Conservation (phyloP, 176 grass and related monocot genomes). For the Hsuehochloa calcarea region DNA sequence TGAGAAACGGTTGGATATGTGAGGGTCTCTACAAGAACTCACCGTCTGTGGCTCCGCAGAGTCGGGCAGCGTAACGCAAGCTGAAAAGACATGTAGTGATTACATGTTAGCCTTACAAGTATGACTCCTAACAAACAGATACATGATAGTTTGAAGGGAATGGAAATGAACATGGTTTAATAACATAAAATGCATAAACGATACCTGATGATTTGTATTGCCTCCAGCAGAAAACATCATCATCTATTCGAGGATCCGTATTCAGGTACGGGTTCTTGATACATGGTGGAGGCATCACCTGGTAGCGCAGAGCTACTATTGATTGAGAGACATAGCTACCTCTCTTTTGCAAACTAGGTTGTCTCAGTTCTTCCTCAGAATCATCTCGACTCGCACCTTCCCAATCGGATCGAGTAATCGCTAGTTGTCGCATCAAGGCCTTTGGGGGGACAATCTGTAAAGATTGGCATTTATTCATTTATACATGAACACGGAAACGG, state of each 20-base stretch:
- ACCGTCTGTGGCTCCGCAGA: conserved; percentile 40
- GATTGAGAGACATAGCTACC: conserved; percentile 71
- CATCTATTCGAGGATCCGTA: conserved; percentile 37
- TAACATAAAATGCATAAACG: background rate
- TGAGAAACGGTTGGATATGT: background rate
- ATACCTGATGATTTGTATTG: conserved; percentile 76
- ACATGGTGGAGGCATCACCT: conserved; percentile 85
- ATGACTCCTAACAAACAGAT: background rate
- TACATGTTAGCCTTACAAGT: background rate
- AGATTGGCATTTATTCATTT: background rate
- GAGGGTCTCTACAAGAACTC: background rate
- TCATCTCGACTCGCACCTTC: conserved; percentile 34
- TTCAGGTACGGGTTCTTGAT: conserved; percentile 81
- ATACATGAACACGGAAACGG: background rate
- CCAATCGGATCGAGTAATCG: conserved; percentile 39
- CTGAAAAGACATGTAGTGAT: background rate
- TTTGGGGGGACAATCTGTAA: conserved; percentile 55
- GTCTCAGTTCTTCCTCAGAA: conserved; percentile 25
- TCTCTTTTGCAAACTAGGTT: conserved; percentile 45
- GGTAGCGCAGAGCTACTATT: conserved; percentile 70
- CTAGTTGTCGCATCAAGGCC: conserved; percentile 31
- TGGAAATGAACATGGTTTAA: conserved; percentile 4
- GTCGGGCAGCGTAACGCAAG: conserved; percentile 48
- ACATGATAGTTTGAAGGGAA: background rate
- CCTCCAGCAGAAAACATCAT: conserved; percentile 54